Conservation (phyloP, 345 rosid genomes). For the Pistacia integerrima region DNA sequence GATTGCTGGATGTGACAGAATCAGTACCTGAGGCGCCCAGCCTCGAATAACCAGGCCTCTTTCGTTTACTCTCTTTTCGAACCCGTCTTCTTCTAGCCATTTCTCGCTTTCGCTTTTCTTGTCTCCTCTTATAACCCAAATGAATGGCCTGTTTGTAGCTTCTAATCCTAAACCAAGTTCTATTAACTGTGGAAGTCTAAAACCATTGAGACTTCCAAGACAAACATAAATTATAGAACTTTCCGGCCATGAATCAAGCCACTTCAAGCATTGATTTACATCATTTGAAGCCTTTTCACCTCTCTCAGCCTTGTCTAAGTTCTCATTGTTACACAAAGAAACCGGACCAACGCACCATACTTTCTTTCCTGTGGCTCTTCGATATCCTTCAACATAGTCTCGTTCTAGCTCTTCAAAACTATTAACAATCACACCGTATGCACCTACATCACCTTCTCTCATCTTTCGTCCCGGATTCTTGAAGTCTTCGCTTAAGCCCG, state of each 20-base stretch:
- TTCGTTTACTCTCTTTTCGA: conserved; percentile 37
- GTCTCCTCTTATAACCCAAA: conserved; percentile 27
- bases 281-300: not conserved
- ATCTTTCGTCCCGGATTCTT: conserved; percentile 15
- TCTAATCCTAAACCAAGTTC: conserved; percentile 23
- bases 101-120: conserved; percentile 20
- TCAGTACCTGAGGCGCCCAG: conserved; percentile 61
- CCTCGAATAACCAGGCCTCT: conserved; percentile 52
- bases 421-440: conserved; percentile 44
- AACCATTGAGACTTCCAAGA: conserved; percentile 46
- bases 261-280: not conserved
- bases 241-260: not conserved
- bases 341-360: conserved; percentile 16
- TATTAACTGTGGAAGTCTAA: conserved; percentile 45
- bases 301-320: not conserved
- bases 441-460: conserved; percentile 21
- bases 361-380: conserved; percentile 30
- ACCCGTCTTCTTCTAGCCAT: conserved; percentile 42
- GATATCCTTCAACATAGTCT: conserved; percentile 36
- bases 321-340: not conserved
- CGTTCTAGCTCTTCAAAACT: conserved; percentile 49
- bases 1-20: conserved; percentile 43
- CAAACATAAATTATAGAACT: not conserved
- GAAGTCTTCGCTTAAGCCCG: not conserved
- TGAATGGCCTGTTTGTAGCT: conserved; percentile 12